These are phyloP conservation scores for Lentinus polychrous DNA, from an alignment of 1,284 basidiomycete species.

Conservation along the genomic window DNA sequence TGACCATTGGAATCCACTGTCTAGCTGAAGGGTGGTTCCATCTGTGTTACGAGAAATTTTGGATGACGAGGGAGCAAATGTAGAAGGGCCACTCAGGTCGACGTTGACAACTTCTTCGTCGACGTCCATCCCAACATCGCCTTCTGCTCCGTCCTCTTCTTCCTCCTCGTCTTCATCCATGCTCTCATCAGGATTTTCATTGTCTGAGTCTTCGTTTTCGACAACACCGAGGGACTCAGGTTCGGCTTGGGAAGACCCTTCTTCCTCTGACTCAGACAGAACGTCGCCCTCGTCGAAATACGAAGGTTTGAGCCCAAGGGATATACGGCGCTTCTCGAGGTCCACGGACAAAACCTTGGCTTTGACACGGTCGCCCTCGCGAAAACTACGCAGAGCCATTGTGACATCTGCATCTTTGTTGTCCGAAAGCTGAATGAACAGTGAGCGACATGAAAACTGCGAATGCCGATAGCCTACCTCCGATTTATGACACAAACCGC, in stretches of 20 bases:
- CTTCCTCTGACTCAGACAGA: constrained; percentile 25
- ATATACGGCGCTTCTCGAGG: constrained; percentile 70
- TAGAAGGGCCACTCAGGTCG: neutral
- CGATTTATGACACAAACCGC: constrained; percentile 92
- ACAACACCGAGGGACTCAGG: constrained; percentile 27
- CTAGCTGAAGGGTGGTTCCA: constrained; percentile 39
- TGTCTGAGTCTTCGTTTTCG: constrained; percentile 24
- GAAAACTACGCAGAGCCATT: constrained; percentile 77
- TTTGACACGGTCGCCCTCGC: constrained; percentile 82
- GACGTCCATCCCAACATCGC: constrained; percentile 16
- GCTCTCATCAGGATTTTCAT: constrained; percentile 20
- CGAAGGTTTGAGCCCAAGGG: constrained; percentile 87
- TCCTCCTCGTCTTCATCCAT: constrained; percentile 17
- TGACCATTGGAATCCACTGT: constrained; percentile 69
- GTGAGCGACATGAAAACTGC: constrained; percentile 1
- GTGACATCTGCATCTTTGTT: constrained; percentile 74
- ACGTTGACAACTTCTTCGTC: constrained; percentile 6
- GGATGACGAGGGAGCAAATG: neutral
- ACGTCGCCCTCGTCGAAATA: constrained; percentile 62
- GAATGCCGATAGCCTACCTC: constrained; percentile 42
- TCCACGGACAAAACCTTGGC: constrained; percentile 75
- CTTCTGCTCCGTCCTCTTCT: constrained; percentile 20
- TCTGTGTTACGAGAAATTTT: neutral
- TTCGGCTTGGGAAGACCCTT: constrained; percentile 13
- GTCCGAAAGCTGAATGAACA: constrained; percentile 62